Base-by-base conservation (phyloP, 2,329 filamentous ascomycete genomes). In the Leptographium wingfieldii region DNA sequence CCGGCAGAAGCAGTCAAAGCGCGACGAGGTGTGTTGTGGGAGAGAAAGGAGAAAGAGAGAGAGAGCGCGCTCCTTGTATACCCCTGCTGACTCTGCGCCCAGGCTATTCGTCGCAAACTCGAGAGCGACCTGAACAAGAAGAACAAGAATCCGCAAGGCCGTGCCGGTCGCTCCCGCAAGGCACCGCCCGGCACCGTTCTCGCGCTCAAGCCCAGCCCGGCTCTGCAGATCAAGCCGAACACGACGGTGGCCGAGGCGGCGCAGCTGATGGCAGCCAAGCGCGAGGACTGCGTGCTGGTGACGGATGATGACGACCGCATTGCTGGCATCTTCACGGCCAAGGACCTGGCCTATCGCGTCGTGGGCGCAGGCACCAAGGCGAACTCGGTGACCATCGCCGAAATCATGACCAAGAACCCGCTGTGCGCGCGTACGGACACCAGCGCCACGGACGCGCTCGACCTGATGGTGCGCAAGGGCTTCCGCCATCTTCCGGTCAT, bases 391-490 rank as follows among this genome's bases (percentile, higher is more conserved):
- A 95, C 90, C 27, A 96, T 99, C 71, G 88, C 91, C 66, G 92
- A 97, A 71, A 99, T 99, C 73, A 99, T 99, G 94, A 99, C 94
- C 71, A 96, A 97, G 80, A 99, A 99, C 76, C 94, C 94, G 12
- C 83, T 99, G 19, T 99, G 94, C 73, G 94, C 94, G 59, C 86
- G 94, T 72, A 99, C 94, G 61, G 94, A 99, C 71, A 99, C 94
- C 40, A 97, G 92, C 73, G 94, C 94, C 43, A 99, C 94, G 52
- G 94, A 99, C 78, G 94, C 94, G 38, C 77, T 99, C 64, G 92
- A 99, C 73, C 80, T 97, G 61, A 99, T 99, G 94, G 94, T 99
- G 60, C 83, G 92, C 67, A 97, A 97, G 76, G 94, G 94, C 22
- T 99, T 99, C 79, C 85, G 94, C 67, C 94, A 99, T 77, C 74